Conservation (phyloP, 768 basidiomycete genomes). For the Auriculariales sp. region DNA sequence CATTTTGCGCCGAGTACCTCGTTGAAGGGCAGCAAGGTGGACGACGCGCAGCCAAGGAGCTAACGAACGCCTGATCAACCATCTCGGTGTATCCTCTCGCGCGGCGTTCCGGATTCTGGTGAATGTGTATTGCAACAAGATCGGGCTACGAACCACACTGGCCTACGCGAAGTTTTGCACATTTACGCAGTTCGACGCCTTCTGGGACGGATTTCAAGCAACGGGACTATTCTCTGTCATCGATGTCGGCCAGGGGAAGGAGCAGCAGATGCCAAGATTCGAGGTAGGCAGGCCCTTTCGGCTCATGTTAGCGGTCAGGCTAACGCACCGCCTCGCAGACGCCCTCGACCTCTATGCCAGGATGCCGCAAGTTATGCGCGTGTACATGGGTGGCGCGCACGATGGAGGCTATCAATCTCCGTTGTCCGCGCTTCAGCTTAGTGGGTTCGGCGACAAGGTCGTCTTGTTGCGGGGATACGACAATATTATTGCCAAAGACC, state of each 20-base stretch:
- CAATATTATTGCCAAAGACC: conserved; percentile 45
- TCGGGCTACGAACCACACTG: conserved; percentile 15
- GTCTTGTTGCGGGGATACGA: conserved; percentile 48
- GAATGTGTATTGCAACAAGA: no score
- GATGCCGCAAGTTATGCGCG: conserved; percentile 46
- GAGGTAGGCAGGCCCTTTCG: conserved; percentile 44
- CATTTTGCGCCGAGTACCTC: conserved; percentile 44
- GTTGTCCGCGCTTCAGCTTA: conserved; percentile 50
- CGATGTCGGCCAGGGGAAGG: conserved; percentile 57
- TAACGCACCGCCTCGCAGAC: conserved; percentile 23
- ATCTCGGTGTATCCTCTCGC: neutral
- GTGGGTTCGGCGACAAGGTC: conserved; percentile 49
- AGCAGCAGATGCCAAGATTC: conserved; percentile 63
- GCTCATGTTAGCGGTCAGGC: no score
- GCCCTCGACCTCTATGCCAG: conserved; percentile 53
- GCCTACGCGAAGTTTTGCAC: conserved; percentile 40
- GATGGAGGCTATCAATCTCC: conserved; percentile 56
- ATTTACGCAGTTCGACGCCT: conserved; percentile 53
- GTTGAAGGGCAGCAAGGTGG: conserved; percentile 43
- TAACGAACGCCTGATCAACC: conserved; percentile 19
- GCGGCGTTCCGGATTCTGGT: no score
- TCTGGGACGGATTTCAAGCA: conserved; percentile 45
- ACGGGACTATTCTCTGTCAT: conserved; percentile 50
- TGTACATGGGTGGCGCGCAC: conserved; percentile 52
- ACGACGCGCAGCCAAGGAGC: conserved; percentile 33